phyloP scores from a whole-genome alignment of 768 basidiomycete genomes.

The Auriculariales sp. region DNA sequence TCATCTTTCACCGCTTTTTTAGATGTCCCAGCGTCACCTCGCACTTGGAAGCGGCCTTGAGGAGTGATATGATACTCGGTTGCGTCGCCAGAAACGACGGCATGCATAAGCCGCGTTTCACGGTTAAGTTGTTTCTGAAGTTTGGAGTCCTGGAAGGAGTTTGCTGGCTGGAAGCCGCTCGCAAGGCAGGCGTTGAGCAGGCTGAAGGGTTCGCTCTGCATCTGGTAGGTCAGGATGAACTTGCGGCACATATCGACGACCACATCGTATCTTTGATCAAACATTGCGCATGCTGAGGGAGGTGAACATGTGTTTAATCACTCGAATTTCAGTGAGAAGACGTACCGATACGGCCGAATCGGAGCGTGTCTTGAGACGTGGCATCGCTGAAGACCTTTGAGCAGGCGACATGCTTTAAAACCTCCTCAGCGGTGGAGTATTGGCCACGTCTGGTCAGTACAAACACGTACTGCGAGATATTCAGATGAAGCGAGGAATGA shows the following conservation, averaged over 20 bases:
- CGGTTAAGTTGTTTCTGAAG: conserved; percentile 76
- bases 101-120: conserved; percentile 58
- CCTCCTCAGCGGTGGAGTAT: conserved; percentile 54
- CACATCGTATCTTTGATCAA: conserved; percentile 34
- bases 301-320: neutral
- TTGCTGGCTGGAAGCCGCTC: conserved; percentile 53
- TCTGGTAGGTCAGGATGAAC: conserved; percentile 61
- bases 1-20: conserved; percentile 26
- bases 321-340: neutral
- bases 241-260: conserved; percentile 68
- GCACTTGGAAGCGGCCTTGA: conserved; percentile 39
- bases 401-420: conserved; percentile 56
- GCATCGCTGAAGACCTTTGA: conserved; percentile 61
- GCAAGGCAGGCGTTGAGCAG: conserved; percentile 62
- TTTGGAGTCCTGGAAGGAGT: conserved; percentile 62
- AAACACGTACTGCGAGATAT: conserved; percentile 50
- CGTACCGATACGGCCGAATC: conserved; percentile 65
- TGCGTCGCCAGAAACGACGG: conserved; percentile 48
- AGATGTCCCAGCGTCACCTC: conserved; percentile 11
- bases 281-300: conserved; percentile 54
- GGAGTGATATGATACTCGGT: conserved; percentile 47
- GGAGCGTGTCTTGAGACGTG: conserved; percentile 51
- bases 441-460: conserved; percentile 47
- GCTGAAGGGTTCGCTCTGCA: conserved; percentile 75
- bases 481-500: neutral